Percentiles rank a stretch among this genome's conserved stretches.
These are phyloP conservation scores for Peronospora destructor DNA, from an alignment of 352 stramenopile species.

Conservation along the genomic window DNA sequence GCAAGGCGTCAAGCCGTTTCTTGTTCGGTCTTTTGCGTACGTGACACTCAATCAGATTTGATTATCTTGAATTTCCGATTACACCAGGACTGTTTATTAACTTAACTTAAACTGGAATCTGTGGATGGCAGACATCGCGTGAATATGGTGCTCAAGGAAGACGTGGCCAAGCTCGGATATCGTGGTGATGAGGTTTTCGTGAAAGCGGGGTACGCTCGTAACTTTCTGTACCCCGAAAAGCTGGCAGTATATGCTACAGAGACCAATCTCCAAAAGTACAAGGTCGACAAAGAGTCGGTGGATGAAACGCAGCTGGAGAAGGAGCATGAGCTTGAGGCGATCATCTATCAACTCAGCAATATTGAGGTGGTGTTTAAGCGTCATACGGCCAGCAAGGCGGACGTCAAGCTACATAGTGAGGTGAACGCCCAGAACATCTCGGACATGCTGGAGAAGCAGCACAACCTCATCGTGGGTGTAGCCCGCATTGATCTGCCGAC, in stretches of 20 bases:
- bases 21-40: slow-evolving; percentile 59
- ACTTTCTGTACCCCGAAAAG: slow-evolving; percentile 92
- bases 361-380: slow-evolving; percentile 75
- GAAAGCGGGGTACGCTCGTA: slow-evolving; percentile 91
- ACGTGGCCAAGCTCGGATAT: slow-evolving; percentile 80
- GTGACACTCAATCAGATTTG: slow-evolving; percentile 7
- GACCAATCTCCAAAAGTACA: slow-evolving; percentile 83
- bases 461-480: slow-evolving; percentile 72
- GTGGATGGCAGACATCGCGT: slow-evolving; percentile 58
- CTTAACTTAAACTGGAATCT: slow-evolving; percentile 5
- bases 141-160: slow-evolving; percentile 82
- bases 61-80: slow-evolving; percentile 1
- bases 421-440: slow-evolving; percentile 80
- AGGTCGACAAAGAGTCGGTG: slow-evolving; percentile 55
- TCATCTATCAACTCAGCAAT: slow-evolving; percentile 52
- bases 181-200: slow-evolving; percentile 88
- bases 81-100: neutral
- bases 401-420: slow-evolving; percentile 57
- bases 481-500: slow-evolving; percentile 65
- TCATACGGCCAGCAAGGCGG: slow-evolving; percentile 55
- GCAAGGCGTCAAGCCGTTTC: slow-evolving; percentile 36
- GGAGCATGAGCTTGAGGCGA: slow-evolving; percentile 54
- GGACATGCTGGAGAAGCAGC: slow-evolving; percentile 80
- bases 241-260: slow-evolving; percentile 90
- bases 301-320: slow-evolving; percentile 45